A percentile compares a stretch with the other conserved stretches of the same genome.
Evolutionary conservation across 176 grass and related monocot genomes (phyloP).

Genomic region (Triticum monococcum): DNA sequence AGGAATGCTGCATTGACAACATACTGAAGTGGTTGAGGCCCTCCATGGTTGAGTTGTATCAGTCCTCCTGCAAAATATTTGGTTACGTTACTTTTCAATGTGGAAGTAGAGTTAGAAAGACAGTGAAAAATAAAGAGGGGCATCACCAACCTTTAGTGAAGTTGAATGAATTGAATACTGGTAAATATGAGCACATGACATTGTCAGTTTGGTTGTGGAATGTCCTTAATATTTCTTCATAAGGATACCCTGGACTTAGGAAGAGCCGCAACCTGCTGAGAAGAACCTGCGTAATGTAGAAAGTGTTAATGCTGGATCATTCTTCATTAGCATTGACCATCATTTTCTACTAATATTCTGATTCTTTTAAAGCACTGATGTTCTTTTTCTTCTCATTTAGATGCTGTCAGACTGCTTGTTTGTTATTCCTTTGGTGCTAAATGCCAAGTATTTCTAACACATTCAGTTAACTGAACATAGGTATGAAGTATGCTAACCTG

Average conservation of each 20-base stretch:
- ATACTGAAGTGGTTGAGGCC: constrained; percentile 86
- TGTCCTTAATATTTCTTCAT: constrained; percentile 86
- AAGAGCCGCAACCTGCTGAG: constrained; percentile 88
- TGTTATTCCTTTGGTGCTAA: constrained; percentile 5
- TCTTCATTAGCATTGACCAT: not conserved
- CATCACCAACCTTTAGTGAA: constrained; percentile 71
- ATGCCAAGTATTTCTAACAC: not conserved
- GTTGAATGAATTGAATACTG: constrained; percentile 79
- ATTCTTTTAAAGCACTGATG: not conserved
- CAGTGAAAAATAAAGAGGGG: constrained; percentile 1
- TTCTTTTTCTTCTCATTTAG: not conserved
- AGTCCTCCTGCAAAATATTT: constrained; percentile 66
- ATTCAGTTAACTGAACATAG: not conserved
- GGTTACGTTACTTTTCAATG: constrained; percentile 19
- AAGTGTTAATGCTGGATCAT: constrained; percentile 26
- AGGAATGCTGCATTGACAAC: constrained; percentile 92
- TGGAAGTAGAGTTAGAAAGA: not conserved
- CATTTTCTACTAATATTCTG: not conserved
- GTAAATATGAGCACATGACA: constrained; percentile 83
- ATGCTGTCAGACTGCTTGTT: constrained; percentile 3
- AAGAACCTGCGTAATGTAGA: constrained; percentile 66
- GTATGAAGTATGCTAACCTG: constrained; percentile 55
- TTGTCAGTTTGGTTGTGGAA: constrained; percentile 93
- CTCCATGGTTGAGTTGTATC: constrained; percentile 89
- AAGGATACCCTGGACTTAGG: constrained; percentile 88